phyloP scores from a whole-genome alignment of 768 basidiomycete species.

The Mycena galericulata region DNA sequence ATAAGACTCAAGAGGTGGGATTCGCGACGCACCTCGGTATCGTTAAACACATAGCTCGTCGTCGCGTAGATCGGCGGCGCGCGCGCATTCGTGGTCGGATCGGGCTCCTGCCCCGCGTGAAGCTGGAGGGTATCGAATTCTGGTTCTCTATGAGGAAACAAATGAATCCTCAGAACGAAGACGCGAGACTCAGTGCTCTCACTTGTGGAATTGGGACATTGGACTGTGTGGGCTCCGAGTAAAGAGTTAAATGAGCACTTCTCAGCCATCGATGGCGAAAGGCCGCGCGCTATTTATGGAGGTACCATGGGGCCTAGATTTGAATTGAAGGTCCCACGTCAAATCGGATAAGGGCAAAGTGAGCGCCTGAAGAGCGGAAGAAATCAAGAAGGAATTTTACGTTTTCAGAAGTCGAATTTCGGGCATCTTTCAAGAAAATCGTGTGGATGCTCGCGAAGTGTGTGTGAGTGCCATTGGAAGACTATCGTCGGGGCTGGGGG shows the following conservation, averaged over 20 bases:
- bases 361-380: neutral
- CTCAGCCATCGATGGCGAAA: neutral
- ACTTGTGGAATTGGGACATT: slow-evolving; percentile 35
- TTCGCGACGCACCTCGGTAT: slow-evolving; percentile 65
- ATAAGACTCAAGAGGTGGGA: neutral
- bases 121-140: slow-evolving; percentile 87
- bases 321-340: neutral
- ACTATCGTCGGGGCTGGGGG: too few species aligned
- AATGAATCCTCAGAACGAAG: too few species aligned
- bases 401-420: neutral
- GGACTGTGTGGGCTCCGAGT: neutral
- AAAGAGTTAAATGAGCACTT: neutral
- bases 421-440: neutral
- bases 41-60: slow-evolving; percentile 80
- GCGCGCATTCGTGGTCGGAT: slow-evolving; percentile 75
- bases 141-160: slow-evolving; percentile 63
- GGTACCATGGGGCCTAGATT: neutral
- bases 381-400: too few species aligned
- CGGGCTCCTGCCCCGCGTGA: slow-evolving; percentile 78
- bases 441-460: neutral
- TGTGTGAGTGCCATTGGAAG: too few species aligned
- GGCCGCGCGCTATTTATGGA: slow-evolving; percentile 16
- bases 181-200: too few species aligned
- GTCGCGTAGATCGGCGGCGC: slow-evolving; percentile 84
- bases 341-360: slow-evolving; percentile 1